Conservation (phyloP, 2,329 filamentous ascomycete species). For the Curvularia hawaiiensis region DNA sequence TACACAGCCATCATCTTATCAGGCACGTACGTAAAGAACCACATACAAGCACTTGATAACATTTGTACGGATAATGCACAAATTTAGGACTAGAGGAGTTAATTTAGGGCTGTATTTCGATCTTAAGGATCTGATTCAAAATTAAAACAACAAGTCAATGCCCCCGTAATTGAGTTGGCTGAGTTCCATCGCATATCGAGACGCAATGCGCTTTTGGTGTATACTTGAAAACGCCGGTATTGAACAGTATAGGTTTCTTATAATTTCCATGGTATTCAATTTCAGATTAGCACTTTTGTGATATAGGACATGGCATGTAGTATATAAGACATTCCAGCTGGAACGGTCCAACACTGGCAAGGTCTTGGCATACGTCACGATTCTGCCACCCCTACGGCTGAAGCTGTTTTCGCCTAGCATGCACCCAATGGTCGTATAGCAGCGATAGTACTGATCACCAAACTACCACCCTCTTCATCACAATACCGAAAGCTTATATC, state of each 20-base stretch:
- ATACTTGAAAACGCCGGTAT: neutral
- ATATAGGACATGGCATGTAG: neutral
- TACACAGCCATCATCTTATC: neutral
- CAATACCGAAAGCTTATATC: neutral
- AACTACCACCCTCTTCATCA: neutral
- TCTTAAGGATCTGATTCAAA: neutral
- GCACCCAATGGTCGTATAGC: neutral
- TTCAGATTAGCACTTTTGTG: neutral
- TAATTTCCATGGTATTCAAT: neutral
- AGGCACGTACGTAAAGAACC: neutral
- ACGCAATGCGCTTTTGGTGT: neutral
- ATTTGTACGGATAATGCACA: neutral
- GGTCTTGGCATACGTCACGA: constrained; percentile 8
- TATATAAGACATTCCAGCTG: neutral
- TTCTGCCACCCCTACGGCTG: neutral
- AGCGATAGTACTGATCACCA: neutral
- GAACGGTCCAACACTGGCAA: neutral
- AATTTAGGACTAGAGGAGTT: neutral
- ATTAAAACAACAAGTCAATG: neutral
- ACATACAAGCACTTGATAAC: neutral
- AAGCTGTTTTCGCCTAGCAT: neutral
- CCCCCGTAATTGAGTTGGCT: neutral
- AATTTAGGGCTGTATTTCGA: neutral
- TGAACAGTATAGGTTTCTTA: neutral
- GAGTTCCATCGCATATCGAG: neutral